These are phyloP conservation scores for Blastocystis sp. DNA, from an alignment of 352 stramenopile genomes.

Conservation along the genomic window DNA sequence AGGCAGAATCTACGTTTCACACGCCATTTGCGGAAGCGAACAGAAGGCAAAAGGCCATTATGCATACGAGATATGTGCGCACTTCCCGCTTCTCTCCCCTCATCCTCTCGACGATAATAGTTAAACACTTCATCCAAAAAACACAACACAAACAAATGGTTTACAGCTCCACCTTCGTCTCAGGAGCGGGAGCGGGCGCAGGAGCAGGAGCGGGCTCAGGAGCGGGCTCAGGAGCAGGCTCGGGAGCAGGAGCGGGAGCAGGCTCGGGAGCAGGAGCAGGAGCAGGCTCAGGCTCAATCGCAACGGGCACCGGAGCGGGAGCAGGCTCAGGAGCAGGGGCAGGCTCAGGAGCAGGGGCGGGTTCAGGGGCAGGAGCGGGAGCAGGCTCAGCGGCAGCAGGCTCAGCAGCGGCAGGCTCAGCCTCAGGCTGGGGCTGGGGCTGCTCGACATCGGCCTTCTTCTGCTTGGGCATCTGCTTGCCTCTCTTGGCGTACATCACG, in stretches of 20 bases:
- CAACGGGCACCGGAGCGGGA: background rate
- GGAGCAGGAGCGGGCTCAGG: conserved; percentile 25
- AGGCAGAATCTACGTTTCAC: too few relatives aligned
- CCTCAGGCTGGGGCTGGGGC: background rate
- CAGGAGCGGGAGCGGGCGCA: background rate
- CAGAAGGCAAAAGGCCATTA: too few relatives aligned
- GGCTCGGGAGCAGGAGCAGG: background rate
- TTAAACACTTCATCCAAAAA: background rate
- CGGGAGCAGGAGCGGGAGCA: conserved; percentile 33
- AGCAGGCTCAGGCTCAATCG: too few relatives aligned
- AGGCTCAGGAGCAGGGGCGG: background rate
- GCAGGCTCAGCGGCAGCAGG: background rate
- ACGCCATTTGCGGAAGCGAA: too few relatives aligned
- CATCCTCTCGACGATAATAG: too few relatives aligned
- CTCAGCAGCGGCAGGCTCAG: background rate
- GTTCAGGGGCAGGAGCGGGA: background rate
- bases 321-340: background rate
- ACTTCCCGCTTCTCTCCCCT: too few relatives aligned
- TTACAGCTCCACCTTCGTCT: conserved; percentile 4
- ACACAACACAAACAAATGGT: conserved; percentile 18
- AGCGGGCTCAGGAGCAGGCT: conserved; percentile 8
- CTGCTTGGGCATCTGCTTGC: background rate
- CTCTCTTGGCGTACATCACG: background rate
- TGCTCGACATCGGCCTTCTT: background rate
- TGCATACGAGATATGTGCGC: too few relatives aligned